Conservation (phyloP, 2,329 filamentous ascomycete genomes). For the Fusarium pininemorale region DNA sequence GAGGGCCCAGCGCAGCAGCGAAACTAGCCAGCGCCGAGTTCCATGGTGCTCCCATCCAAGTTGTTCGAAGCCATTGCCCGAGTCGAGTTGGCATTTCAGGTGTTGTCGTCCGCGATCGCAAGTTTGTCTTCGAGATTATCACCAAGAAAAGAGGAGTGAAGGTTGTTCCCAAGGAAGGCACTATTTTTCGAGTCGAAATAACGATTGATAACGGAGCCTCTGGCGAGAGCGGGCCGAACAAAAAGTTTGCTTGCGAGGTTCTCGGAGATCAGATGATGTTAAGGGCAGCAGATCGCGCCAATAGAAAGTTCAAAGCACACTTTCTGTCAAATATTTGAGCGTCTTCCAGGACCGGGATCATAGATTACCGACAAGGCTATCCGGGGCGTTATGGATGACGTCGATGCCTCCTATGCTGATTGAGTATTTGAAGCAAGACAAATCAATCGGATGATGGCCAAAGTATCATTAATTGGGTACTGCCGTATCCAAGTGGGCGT, state of each 20-base stretch:
- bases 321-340: conserved; percentile 77
- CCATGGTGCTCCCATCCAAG: conserved; percentile 84
- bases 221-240: conserved; percentile 29
- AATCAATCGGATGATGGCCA: not conserved
- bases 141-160: conserved; percentile 77
- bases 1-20: conserved; percentile 70
- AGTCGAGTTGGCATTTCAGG: conserved; percentile 84
- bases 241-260: conserved; percentile 78
- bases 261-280: conserved; percentile 88
- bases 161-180: conserved; percentile 88
- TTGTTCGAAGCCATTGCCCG: conserved; percentile 82
- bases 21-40: conserved; percentile 89
- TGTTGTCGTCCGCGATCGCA: conserved; percentile 89
- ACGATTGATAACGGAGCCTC: conserved; percentile 48
- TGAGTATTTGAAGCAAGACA: not conserved
- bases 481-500: too few relatives aligned
- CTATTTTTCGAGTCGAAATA: conserved; percentile 81
- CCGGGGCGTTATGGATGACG: not conserved
- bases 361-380: not conserved
- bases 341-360: not conserved
- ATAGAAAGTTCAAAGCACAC: conserved; percentile 90
- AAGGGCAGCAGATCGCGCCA: conserved; percentile 84
- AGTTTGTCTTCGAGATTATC: conserved; percentile 85
- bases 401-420: not conserved
- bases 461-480: not conserved